phyloP scores from a whole-genome alignment of 257 asterid genomes.

The Petrea volubilis region DNA sequence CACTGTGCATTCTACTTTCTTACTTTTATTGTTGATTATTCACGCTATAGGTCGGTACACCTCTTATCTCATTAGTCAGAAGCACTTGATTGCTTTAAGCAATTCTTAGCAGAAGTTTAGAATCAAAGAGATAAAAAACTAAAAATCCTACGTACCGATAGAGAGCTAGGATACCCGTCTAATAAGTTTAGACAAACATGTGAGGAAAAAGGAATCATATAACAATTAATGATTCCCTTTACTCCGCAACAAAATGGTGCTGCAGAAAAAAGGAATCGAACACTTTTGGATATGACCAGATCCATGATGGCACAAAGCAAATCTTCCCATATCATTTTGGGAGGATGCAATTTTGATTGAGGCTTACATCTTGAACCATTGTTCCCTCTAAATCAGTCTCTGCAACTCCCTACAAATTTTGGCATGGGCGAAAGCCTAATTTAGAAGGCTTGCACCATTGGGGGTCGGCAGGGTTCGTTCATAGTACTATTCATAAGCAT shows the following conservation, averaged over 20 bases:
- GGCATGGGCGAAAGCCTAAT: background rate
- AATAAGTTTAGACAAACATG: background rate
- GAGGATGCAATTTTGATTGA: background rate
- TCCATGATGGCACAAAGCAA: background rate
- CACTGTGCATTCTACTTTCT: background rate
- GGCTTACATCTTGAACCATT: background rate
- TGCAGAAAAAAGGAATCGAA: background rate
- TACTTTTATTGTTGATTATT: background rate
- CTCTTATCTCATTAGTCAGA: too few relatives aligned
- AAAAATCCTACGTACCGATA: background rate
- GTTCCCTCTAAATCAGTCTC: background rate
- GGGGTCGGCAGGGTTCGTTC: too few relatives aligned
- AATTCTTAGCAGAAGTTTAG: too few relatives aligned
- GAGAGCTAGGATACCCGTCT: background rate
- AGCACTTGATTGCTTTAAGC: too few relatives aligned
- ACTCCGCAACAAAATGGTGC: background rate
- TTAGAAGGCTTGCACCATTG: background rate
- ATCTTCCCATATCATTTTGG: too few relatives aligned
- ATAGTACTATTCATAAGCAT: too few relatives aligned
- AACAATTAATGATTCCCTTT: background rate
- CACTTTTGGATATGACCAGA: background rate
- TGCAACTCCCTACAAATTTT: background rate
- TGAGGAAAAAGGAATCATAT: background rate
- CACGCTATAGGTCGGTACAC: background rate
- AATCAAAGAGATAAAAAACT: background rate